Conservation (phyloP, 1,284 basidiomycete genomes). For the Malassezia caprae region DNA sequence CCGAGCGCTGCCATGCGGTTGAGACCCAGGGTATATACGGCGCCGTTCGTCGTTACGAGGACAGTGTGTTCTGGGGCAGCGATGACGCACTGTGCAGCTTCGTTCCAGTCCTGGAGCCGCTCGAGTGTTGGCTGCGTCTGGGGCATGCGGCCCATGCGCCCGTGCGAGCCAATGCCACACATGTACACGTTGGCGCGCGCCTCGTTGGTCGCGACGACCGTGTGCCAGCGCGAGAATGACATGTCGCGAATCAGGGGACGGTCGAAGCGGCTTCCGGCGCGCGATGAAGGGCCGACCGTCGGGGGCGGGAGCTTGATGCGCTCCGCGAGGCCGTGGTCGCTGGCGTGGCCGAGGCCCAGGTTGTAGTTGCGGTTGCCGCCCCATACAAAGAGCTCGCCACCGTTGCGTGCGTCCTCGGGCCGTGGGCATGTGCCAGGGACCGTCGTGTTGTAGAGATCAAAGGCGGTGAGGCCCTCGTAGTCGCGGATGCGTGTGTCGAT, state of each 20-base stretch:
- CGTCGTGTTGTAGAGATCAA: constrained; percentile 73
- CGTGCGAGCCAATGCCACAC: constrained; percentile 36
- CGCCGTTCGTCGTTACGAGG: constrained; percentile 66
- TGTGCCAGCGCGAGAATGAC: constrained; percentile 39
- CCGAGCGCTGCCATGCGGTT: constrained; percentile 66
- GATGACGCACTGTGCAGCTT: constrained; percentile 56
- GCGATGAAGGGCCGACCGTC: not conserved
- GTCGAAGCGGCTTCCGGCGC: constrained; percentile 32
- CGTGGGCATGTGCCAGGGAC: constrained; percentile 37
- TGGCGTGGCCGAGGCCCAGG: constrained; percentile 69
- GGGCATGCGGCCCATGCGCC: constrained; percentile 59
- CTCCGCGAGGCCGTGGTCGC: constrained; percentile 72
- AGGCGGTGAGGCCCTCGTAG: constrained; percentile 78
- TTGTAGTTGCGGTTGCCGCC: constrained; percentile 62
- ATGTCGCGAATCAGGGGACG: constrained; percentile 34
- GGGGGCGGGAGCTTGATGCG: constrained; percentile 56
- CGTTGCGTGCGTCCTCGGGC: constrained; percentile 2
- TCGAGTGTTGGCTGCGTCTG: constrained; percentile 68
- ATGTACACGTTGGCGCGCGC: constrained; percentile 40
- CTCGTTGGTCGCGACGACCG: constrained; percentile 38
- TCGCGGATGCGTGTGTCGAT: constrained; percentile 71
- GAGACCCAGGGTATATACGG: constrained; percentile 79
- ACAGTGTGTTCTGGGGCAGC: constrained; percentile 90
- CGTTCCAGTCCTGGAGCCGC: constrained; percentile 57
- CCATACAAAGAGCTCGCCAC: constrained; percentile 70